phyloP scores from a whole-genome alignment of 139 green algal species.

The Chlorella sp. region DNA sequence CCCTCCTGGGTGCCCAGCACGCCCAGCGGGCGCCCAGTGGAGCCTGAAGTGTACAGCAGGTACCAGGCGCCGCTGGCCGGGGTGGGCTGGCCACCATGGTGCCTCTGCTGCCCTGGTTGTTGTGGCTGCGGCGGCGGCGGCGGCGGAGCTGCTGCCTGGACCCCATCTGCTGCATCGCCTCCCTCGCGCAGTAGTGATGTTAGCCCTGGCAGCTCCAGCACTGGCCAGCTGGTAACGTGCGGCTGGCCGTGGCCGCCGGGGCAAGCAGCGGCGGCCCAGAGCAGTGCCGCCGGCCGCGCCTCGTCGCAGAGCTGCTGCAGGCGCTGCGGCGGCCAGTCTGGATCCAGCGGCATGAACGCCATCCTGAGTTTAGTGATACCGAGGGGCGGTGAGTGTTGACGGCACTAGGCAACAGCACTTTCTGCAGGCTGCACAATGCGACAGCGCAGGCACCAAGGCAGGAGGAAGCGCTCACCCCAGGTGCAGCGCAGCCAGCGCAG shows the following conservation, averaged over 20 bases:
- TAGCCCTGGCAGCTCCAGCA: conserved; percentile 13
- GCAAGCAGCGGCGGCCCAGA: conserved; percentile 11
- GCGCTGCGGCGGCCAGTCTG: conserved; percentile 28
- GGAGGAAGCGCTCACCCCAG: neutral
- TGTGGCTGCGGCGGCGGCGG: neutral
- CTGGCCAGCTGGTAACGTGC: neutral
- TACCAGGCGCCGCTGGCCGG: conserved; percentile 36
- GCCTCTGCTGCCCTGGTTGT: neutral
- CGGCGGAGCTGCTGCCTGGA: neutral
- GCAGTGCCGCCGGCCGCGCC: conserved; percentile 40
- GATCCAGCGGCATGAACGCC: conserved; percentile 56
- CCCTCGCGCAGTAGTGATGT: neutral
- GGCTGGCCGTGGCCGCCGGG: conserved; percentile 7
- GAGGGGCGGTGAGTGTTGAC: neutral
- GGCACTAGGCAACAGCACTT: neutral
- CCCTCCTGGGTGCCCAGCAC: conserved; percentile 60
- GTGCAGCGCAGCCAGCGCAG: conserved; percentile 18
- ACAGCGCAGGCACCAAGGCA: neutral
- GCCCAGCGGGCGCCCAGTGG: conserved; percentile 61
- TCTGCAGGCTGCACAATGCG: neutral
- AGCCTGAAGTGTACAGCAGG: conserved; percentile 76
- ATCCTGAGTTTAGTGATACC: conserved; percentile 41
- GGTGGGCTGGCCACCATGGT: neutral
- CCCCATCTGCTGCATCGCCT: neutral
- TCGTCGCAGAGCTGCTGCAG: conserved; percentile 39